Evolutionary conservation across 2,329 filamentous ascomycete species (phyloP), one percentile per base, ranked within the genome.

Genomic region (Pseudocercospora vitis): DNA sequence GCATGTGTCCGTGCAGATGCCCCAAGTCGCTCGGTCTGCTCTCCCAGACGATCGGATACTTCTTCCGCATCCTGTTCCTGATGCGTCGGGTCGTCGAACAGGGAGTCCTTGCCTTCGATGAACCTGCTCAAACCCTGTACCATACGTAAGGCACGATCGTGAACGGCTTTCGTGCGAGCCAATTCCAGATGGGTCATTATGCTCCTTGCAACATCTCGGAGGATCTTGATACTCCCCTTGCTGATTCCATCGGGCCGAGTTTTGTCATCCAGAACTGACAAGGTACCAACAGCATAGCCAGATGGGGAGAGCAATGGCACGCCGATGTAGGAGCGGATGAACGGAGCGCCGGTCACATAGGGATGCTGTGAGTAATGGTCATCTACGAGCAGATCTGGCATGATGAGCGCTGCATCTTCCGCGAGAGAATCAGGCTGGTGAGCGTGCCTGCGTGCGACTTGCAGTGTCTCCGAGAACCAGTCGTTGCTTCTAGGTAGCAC

Each of bases 141-240:
- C 68, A 78, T 82, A 59, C 73, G 77, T 60, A 75, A 80, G 33
- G 72, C 78, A 61, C 74, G 74, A 61, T 71, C 76, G 61, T 76
- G 78, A 59, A 77, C 80, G 55, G 74, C 78, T 50, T 70, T 77
- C 55, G 72, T 74, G 56, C 76, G 75, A 39, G 72, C 79, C 71
- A 75, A 78, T 69, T 83, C 82, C 6, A 87, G 65, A 52, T 86
- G 83, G 26, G 83, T 77, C 71, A 84, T 82, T 4, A 84, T 74
- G 3, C 82, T 79, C n/a, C 70, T 71, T 1, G 77, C 73, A 65
- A 86, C 74, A 39, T 82, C 81, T 31, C 78, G 74, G 64, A 87
- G 71, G 47, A 82, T 84, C 21, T 76, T 73, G 3, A 78, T 53
- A 50, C 83, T 77, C 6, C 72, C 71, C 1, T 72, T 62, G 7